Evolutionary conservation across 306 rosid genomes (phyloP).

Genomic region (Castanea sativa): DNA sequence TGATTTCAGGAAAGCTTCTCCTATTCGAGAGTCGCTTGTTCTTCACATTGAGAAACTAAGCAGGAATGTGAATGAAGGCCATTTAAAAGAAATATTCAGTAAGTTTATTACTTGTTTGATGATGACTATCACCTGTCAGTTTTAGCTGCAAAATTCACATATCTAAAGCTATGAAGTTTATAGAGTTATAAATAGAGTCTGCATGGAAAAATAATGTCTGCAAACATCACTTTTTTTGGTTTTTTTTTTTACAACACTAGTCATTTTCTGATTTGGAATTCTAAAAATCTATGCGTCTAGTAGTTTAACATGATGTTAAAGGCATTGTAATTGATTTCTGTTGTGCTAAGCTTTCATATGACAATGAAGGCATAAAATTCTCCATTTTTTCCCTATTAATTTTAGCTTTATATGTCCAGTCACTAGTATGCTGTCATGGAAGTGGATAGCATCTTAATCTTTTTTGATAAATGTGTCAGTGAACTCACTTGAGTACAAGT

Average conservation of each 20-base stretch:
- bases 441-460: background rate
- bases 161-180: background rate
- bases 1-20: conserved; percentile 80
- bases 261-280: background rate
- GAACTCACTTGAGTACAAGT: background rate
- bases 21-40: conserved; percentile 77
- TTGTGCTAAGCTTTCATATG: background rate
- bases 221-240: background rate
- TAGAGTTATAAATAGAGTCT: background rate
- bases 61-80: conserved; percentile 96
- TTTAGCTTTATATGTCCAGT: background rate
- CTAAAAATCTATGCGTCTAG: background rate
- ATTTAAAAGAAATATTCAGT: conserved; percentile 89
- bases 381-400: background rate
- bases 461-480: background rate
- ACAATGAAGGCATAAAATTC: background rate
- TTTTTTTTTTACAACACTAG: background rate
- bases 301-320: background rate
- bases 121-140: conserved; percentile 5
- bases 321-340: background rate
- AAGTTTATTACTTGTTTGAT: conserved; percentile 32
- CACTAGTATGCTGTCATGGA: background rate
- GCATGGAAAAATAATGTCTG: background rate
- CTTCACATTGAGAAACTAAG: conserved; percentile 85
- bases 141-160: background rate